phyloP scores from a whole-genome alignment of 2,329 filamentous ascomycete genomes.

The Aspergillus aculeatus region DNA sequence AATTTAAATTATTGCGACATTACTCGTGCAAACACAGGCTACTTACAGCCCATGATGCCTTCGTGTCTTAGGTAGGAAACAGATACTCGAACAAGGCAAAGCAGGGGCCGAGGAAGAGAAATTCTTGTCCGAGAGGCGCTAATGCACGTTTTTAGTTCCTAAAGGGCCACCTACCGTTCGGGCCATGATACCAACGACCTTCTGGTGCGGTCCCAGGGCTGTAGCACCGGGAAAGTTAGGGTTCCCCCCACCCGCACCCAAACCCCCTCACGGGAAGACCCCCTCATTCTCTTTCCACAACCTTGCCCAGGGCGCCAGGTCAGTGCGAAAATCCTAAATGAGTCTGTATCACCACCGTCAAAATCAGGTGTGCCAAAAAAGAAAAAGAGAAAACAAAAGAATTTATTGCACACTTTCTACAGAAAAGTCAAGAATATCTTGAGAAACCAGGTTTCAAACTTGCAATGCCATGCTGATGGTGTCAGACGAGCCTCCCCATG shows the following conservation, averaged over 20 bases:
- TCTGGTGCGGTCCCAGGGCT: slow-evolving; percentile 33
- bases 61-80: background rate
- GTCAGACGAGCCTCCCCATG: background rate
- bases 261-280: slow-evolving; percentile 15
- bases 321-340: background rate
- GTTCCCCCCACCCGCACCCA: slow-evolving; percentile 20
- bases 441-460: background rate
- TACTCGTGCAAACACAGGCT: background rate
- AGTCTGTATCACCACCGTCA: background rate
- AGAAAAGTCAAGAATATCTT: background rate
- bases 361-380: too few species aligned
- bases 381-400: too few species aligned
- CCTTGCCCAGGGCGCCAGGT: background rate
- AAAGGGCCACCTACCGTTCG: slow-evolving; percentile 20
- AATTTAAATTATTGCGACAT: background rate
- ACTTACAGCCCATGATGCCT: background rate
- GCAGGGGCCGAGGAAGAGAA: background rate
- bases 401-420: background rate
- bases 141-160: slow-evolving; percentile 38
- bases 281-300: slow-evolving; percentile 8
- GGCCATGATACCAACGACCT: slow-evolving; percentile 10
- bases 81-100: background rate
- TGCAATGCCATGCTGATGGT: background rate
- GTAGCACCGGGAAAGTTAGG: slow-evolving; percentile 37
- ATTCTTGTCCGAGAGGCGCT: slow-evolving; percentile 30